phyloP scores from a whole-genome alignment of 1,139 yeast species.

The Lodderomyces orthopsilosis region DNA sequence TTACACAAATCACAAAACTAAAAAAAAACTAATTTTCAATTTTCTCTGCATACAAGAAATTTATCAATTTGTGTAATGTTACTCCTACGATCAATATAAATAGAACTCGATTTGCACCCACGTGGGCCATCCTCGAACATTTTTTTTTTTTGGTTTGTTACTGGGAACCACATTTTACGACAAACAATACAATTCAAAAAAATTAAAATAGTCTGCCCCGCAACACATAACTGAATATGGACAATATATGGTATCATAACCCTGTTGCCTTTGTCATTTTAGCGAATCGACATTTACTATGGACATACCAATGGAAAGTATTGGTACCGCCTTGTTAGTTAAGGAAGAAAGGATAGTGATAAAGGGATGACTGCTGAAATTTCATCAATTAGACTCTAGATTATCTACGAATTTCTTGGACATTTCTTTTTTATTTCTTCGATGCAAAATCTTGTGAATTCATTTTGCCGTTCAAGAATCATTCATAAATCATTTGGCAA shows the following conservation, averaged over 20 bases:
- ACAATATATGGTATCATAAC: background rate
- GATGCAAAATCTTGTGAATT: background rate
- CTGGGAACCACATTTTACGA: no score
- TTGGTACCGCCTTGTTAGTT: background rate
- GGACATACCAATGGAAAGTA: background rate
- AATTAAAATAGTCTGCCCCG: background rate
- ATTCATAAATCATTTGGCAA: background rate
- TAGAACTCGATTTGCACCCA: conserved; percentile 5
- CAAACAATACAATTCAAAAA: background rate
- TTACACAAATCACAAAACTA: no score
- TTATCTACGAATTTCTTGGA: conserved; percentile 1
- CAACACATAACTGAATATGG: background rate
- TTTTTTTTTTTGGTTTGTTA: background rate
- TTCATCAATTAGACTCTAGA: background rate
- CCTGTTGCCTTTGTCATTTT: background rate
- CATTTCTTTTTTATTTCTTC: background rate
- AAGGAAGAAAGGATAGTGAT: background rate
- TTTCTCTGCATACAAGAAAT: background rate
- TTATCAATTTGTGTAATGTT: background rate
- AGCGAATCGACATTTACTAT: background rate
- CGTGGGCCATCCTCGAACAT: conserved; percentile 4
- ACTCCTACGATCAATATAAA: background rate
- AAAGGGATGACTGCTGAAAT: background rate
- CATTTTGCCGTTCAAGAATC: background rate
- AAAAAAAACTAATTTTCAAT: background rate